These are phyloP conservation scores for Rhizopogon parksii DNA, from an alignment of 1,284 basidiomycete genomes.

Conservation along the genomic window DNA sequence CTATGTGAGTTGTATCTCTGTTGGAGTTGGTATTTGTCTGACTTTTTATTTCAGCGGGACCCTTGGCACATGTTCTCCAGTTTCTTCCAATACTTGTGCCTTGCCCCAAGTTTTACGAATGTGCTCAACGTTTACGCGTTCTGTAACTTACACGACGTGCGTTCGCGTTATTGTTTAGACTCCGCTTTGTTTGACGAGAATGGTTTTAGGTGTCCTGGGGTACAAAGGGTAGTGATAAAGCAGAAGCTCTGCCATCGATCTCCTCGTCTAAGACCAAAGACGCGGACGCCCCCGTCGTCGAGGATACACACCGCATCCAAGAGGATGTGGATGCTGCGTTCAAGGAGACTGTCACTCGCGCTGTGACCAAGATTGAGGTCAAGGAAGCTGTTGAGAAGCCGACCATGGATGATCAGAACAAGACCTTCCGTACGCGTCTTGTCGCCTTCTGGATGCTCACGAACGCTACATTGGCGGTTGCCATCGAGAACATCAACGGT, in stretches of 20 bases:
- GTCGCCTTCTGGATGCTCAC: slow-evolving; percentile 83
- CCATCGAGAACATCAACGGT: slow-evolving; percentile 83
- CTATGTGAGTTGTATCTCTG: slow-evolving; percentile 55
- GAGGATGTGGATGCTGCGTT: slow-evolving; percentile 92
- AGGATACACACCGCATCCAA: slow-evolving; percentile 73
- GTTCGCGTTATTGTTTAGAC: slow-evolving; percentile 15
- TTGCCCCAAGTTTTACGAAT: slow-evolving; percentile 91
- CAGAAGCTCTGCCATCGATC: slow-evolving; percentile 87
- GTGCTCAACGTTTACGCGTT: slow-evolving; percentile 96
- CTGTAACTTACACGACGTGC: slow-evolving; percentile 88
- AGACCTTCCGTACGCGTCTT: slow-evolving; percentile 88
- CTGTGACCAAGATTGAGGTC: slow-evolving; percentile 74
- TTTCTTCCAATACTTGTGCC: slow-evolving; percentile 85
- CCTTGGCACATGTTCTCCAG: slow-evolving; percentile 99
- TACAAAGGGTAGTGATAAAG: slow-evolving; percentile 95
- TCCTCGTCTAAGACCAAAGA: slow-evolving; percentile 78
- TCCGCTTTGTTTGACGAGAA: slow-evolving; percentile 8
- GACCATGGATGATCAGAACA: slow-evolving; percentile 87
- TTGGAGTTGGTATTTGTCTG: not conserved
- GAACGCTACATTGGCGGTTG: slow-evolving; percentile 75
- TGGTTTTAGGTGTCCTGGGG: slow-evolving; percentile 74
- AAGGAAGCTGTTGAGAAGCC: slow-evolving; percentile 74
- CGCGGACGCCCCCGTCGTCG: slow-evolving; percentile 71
- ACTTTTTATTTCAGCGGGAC: slow-evolving; percentile 55
- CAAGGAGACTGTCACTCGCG: slow-evolving; percentile 89